Percentiles rank a stretch among this genome's conserved stretches.
Evolutionary conservation across 441 rosid genomes (phyloP).

Genomic region (Populus hybrid): DNA sequence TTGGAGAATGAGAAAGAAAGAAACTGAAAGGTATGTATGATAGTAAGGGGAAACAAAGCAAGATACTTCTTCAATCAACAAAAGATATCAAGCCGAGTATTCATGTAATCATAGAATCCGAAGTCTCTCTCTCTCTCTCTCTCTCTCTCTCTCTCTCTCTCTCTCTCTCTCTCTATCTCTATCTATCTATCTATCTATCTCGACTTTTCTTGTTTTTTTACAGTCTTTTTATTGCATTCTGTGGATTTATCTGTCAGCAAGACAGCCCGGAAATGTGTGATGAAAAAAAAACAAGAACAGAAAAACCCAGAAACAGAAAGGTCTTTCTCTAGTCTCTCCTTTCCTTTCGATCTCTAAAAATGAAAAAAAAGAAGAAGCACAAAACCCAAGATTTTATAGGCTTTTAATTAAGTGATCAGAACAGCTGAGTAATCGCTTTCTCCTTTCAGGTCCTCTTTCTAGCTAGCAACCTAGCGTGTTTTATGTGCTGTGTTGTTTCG

Average conservation of each 20-base stretch:
- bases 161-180: background rate
- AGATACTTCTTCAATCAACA: background rate
- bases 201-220: background rate
- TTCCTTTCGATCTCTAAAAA: background rate
- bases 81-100: background rate
- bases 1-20: conserved; percentile 13
- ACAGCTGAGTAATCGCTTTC: conserved; percentile 18
- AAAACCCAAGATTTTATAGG: conserved; percentile 19
- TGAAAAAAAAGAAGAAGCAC: conserved; percentile 16
- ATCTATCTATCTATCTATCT: background rate
- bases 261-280: conserved; percentile 14
- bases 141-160: no score
- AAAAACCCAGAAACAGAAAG: conserved; percentile 12
- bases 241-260: conserved; percentile 4
- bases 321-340: background rate
- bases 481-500: conserved; percentile 2
- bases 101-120: background rate
- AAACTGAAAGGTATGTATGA: conserved; percentile 11
- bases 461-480: background rate
- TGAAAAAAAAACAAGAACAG: background rate
- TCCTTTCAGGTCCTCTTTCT: conserved; percentile 5
- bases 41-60: conserved; percentile 4
- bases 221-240: background rate
- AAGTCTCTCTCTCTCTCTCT: background rate
- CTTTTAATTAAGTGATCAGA: conserved; percentile 6